These are phyloP conservation scores for Quambalaria eucalypti DNA, from an alignment of 1,284 basidiomycete genomes.

Conservation along the genomic window DNA sequence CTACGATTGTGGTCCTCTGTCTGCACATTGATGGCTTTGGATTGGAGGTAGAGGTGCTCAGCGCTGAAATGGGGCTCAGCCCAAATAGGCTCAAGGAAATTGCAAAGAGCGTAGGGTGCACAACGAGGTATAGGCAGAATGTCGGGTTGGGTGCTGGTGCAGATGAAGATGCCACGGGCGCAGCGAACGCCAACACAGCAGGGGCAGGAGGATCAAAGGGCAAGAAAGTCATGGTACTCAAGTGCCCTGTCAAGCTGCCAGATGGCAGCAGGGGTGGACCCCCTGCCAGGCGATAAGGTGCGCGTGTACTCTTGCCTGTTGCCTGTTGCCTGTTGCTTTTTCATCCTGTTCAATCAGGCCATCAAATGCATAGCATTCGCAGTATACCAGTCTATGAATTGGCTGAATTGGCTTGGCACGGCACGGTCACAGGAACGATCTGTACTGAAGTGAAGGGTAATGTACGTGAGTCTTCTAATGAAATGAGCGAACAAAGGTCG, in stretches of 20 bases:
- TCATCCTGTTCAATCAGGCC: background rate
- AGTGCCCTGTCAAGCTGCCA: constrained; percentile 10
- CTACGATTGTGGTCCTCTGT: constrained; percentile 33
- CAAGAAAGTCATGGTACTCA: constrained; percentile 4
- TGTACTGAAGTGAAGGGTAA: too few species aligned
- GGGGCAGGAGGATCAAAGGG: background rate
- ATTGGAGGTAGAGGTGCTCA: constrained; percentile 19
- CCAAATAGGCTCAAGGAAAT: constrained; percentile 9
- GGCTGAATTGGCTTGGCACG: too few species aligned
- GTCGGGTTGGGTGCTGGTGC: background rate
- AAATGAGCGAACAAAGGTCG: too few species aligned
- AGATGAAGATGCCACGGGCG: background rate
- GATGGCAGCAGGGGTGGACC: constrained; percentile 3
- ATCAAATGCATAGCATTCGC: too few species aligned
- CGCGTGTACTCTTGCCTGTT: too few species aligned
- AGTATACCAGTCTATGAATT: too few species aligned
- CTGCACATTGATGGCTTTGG: constrained; percentile 40
- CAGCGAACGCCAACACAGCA: background rate
- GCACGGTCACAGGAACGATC: too few species aligned
- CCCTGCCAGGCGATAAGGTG: background rate
- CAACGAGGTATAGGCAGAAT: background rate
- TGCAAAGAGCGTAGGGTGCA: constrained; percentile 15
- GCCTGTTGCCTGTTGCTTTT: too few species aligned
- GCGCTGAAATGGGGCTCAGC: constrained; percentile 13
- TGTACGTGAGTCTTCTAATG: too few species aligned